phyloP scores from a whole-genome alignment of 805 yeast species.

The Kuraishia molischiana region DNA sequence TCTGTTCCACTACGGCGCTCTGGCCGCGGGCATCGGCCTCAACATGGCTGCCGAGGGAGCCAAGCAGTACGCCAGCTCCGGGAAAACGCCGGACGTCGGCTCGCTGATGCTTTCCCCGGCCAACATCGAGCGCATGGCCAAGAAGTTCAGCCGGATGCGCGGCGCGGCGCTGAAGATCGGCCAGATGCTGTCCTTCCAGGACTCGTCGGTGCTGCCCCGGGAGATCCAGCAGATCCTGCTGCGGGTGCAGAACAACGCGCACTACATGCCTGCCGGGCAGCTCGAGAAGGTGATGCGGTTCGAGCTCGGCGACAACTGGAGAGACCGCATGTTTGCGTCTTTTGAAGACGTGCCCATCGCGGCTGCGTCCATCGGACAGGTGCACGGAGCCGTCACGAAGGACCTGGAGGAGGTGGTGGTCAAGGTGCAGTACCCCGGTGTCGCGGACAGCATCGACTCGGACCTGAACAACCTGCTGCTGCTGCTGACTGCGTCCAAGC shows the following conservation, averaged over 20 bases:
- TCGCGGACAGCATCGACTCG: constrained; percentile 85
- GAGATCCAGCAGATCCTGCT: constrained; percentile 76
- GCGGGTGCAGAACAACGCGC: constrained; percentile 88
- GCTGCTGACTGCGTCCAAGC: constrained; percentile 74
- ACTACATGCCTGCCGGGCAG: constrained; percentile 93
- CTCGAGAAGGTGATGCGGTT: constrained; percentile 60
- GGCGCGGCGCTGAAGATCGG: constrained; percentile 98
- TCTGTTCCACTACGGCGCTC: constrained; percentile 82
- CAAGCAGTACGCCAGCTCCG: constrained; percentile 46
- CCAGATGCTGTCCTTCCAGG: constrained; percentile 95
- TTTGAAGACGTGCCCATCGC: constrained; percentile 91
- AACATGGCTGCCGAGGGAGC: constrained; percentile 77
- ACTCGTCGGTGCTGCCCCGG: constrained; percentile 70
- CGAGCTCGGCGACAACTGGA: constrained; percentile 80
- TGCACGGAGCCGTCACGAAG: constrained; percentile 70
- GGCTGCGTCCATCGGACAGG: constrained; percentile 97
- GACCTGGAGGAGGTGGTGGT: constrained; percentile 76
- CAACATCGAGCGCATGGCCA: constrained; percentile 82
- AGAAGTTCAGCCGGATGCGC: constrained; percentile 85
- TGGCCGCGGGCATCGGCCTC: constrained; percentile 86
- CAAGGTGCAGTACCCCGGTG: constrained; percentile 96
- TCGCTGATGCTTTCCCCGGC: constrained; percentile 64
- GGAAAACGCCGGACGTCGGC: constrained; percentile 36
- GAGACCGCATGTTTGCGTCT: constrained; percentile 46
- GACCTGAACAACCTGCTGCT: constrained; percentile 81